phyloP scores from a whole-genome alignment of 139 green algal species.

The Yamagishiella unicocca region DNA sequence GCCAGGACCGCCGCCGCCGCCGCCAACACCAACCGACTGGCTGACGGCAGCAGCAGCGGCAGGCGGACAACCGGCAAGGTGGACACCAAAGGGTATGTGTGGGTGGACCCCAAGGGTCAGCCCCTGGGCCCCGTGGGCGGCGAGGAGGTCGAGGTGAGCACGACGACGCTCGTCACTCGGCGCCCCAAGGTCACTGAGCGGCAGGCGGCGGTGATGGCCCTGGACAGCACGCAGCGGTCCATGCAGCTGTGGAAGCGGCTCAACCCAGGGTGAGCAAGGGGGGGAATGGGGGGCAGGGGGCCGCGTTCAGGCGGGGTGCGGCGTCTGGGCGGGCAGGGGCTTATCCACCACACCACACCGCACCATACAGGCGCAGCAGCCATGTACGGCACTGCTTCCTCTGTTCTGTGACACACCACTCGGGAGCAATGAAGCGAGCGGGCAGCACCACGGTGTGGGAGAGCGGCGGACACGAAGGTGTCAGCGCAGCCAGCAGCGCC shows the following conservation, averaged over 20 bases:
- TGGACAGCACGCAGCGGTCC: constrained; percentile 7
- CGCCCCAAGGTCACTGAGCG: constrained; percentile 8
- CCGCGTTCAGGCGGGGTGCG: not conserved
- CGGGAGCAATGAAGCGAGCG: too few relatives aligned
- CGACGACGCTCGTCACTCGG: not conserved
- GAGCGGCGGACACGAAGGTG: too few relatives aligned
- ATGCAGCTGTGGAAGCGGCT: constrained; percentile 35
- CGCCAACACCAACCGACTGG: not conserved
- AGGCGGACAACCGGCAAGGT: not conserved
- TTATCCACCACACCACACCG: too few relatives aligned
- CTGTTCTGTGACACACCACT: too few relatives aligned
- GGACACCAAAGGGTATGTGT: constrained; percentile 24
- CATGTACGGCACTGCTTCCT: not conserved
- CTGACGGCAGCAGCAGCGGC: not conserved
- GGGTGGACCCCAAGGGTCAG: constrained; percentile 7
- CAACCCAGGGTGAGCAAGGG: constrained; percentile 26
- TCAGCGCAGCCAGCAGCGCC: too few relatives aligned
- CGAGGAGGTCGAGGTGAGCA: not conserved
- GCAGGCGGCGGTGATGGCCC: not conserved
- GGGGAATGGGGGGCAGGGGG: not conserved
- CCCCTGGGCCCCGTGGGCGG: not conserved
- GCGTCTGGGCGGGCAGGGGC: not conserved
- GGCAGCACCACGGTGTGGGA: too few relatives aligned
- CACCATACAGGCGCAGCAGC: too few relatives aligned
- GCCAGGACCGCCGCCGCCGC: not conserved